These are phyloP conservation scores for Babesia bovis DNA, from an alignment of 169 alveolate species.

Conservation along the genomic window DNA sequence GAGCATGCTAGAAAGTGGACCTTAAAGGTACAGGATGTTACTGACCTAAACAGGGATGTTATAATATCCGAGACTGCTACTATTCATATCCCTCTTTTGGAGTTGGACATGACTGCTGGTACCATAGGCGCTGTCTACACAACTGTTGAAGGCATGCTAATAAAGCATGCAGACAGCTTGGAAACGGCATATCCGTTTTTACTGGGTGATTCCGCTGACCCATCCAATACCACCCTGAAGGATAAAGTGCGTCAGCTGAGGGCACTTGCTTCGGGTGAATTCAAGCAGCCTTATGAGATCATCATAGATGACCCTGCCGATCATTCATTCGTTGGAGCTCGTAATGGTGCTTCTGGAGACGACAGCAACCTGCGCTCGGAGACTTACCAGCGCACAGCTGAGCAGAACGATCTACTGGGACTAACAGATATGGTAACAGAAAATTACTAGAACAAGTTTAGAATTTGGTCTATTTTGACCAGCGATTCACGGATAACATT, in stretches of 20 bases:
- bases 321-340: constrained; percentile 35
- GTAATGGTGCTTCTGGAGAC: background rate
- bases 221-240: background rate
- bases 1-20: constrained; percentile 82
- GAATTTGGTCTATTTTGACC: constrained; percentile 7
- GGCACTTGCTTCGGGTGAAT: constrained; percentile 19
- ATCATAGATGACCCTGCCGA: constrained; percentile 60
- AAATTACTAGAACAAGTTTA: constrained; percentile 41
- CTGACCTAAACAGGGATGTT: constrained; percentile 93
- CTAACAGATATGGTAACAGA: constrained; percentile 38
- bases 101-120: constrained; percentile 89
- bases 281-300: background rate
- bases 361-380: constrained; percentile 27
- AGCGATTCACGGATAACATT: background rate
- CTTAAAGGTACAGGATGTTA: constrained; percentile 27
- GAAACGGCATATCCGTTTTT: constrained; percentile 86
- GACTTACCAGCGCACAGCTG: constrained; percentile 40
- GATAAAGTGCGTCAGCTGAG: constrained; percentile 19
- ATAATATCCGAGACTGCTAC: constrained; percentile 92
- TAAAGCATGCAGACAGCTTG: constrained; percentile 79
- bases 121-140: constrained; percentile 88
- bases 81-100: constrained; percentile 90
- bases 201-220: constrained; percentile 89
- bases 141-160: constrained; percentile 94
- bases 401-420: constrained; percentile 59